Percentiles rank a stretch among this genome's conserved stretches.
Conservation (phyloP, 1,284 basidiomycete genomes). For the Cutaneotrichosporon curvatum region DNA sequence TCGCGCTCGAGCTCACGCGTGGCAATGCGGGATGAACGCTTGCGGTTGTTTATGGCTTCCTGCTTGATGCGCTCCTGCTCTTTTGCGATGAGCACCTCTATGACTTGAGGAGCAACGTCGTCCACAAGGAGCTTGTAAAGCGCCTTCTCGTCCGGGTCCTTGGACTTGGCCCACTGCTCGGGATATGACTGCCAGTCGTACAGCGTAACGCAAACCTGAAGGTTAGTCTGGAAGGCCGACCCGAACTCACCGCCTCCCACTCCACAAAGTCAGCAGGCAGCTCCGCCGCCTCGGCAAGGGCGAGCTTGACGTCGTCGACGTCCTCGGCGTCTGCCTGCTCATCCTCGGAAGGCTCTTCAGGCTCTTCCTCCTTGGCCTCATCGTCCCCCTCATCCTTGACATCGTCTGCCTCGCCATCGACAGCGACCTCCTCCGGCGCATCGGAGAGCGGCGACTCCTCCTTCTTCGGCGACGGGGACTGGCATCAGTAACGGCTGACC, state of each 20-base stretch:
- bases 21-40: slow-evolving; percentile 51
- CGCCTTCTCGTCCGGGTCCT: slow-evolving; percentile 49
- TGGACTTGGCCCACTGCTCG: slow-evolving; percentile 47
- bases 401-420: slow-evolving; percentile 5
- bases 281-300: slow-evolving; percentile 33
- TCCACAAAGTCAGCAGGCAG: slow-evolving; percentile 43
- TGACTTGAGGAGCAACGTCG: slow-evolving; percentile 47
- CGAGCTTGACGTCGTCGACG: slow-evolving; percentile 31
- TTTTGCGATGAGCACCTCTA: slow-evolving; percentile 44
- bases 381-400: slow-evolving; percentile 5
- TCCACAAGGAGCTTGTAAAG: slow-evolving; percentile 46
- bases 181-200: slow-evolving; percentile 50
- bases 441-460: slow-evolving; percentile 13
- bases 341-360: slow-evolving; percentile 9
- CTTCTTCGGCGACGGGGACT: neutral
- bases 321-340: slow-evolving; percentile 11
- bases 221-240: neutral
- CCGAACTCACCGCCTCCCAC: slow-evolving; percentile 48
- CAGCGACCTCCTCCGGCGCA: slow-evolving; percentile 5
- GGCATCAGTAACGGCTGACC: too few species aligned
- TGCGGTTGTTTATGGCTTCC: slow-evolving; percentile 48
- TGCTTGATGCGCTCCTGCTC: slow-evolving; percentile 46
- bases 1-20: slow-evolving; percentile 50
- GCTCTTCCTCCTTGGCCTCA: slow-evolving; percentile 10
- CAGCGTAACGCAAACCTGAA: slow-evolving; percentile 49